Conservation (phyloP, 2,329 filamentous ascomycete genomes). For the Mycosphaerelloides madeirae region DNA sequence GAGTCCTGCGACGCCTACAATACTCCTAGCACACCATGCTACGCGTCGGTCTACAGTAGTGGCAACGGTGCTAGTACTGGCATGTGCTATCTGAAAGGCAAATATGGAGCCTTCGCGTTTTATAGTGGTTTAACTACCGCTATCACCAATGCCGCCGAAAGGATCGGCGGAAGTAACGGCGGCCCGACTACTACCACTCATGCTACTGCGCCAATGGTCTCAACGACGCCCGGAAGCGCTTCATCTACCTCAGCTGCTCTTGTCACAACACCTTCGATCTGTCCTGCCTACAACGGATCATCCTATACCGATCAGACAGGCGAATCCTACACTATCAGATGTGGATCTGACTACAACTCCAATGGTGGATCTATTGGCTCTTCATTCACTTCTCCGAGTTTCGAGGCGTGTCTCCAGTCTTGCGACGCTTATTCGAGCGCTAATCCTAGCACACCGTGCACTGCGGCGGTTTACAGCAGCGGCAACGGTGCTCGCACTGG, state of each 20-base stretch:
- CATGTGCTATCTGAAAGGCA: not conserved
- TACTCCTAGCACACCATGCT: no score
- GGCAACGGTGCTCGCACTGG: not conserved
- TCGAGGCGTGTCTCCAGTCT: not conserved
- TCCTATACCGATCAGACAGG: not conserved
- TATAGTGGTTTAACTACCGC: not conserved
- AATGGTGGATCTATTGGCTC: no score
- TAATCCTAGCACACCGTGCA: not conserved
- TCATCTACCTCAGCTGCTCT: no score
- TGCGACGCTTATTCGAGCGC: no score
- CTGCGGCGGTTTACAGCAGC: not conserved
- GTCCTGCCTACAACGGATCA: not conserved
- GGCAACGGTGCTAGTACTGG: not conserved
- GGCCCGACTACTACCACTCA: no score
- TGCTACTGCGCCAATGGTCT: no score
- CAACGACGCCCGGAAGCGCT: no score
- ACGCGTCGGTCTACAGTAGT: not conserved
- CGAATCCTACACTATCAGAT: not conserved
- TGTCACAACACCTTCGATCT: not conserved
- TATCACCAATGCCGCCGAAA: not conserved
- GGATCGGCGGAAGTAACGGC: no score
- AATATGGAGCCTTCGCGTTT: not conserved
- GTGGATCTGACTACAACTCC: not conserved
- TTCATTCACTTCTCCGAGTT: not conserved
- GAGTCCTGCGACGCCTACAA: not conserved